Conservation (phyloP, 495 filamentous ascomycete genomes). For the Cetradonia linearis region DNA sequence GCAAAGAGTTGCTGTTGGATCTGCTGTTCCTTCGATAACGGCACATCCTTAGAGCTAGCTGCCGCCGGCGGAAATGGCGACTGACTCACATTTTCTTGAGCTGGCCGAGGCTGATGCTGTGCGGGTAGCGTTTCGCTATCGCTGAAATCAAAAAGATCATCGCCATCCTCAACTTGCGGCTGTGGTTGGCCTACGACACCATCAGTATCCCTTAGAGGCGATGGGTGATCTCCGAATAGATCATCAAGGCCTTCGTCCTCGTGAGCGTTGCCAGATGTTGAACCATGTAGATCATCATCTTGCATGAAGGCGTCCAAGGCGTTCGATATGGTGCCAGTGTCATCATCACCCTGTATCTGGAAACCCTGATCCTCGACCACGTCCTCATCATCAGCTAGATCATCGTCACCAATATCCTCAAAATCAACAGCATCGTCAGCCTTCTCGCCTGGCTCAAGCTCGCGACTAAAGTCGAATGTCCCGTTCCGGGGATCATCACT, state of each 20-base stretch:
- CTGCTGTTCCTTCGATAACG: conserved; percentile 26
- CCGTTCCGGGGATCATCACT: conserved; percentile 29
- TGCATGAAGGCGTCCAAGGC: conserved; percentile 14
- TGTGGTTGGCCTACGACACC: conserved; percentile 24
- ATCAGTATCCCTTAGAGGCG: conserved; percentile 37
- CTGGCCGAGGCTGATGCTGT: neutral
- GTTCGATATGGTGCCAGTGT: conserved; percentile 18
- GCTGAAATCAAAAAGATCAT: conserved; percentile 32
- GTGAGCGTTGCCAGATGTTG: conserved; percentile 23
- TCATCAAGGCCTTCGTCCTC: conserved; percentile 48
- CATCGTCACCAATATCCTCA: conserved; percentile 71
- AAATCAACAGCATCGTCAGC: conserved; percentile 77
- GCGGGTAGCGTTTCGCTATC: conserved; percentile 1
- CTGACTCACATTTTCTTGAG: neutral
- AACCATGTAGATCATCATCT: conserved; percentile 6
- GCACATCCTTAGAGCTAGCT: conserved; percentile 2
- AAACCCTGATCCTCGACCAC: conserved; percentile 21
- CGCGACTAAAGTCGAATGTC: conserved; percentile 37
- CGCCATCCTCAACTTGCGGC: conserved; percentile 31
- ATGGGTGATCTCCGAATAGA: conserved; percentile 36
- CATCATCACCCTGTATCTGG: conserved; percentile 10
- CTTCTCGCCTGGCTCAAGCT: conserved; percentile 57
- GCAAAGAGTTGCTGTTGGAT: conserved; percentile 44
- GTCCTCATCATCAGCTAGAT: conserved; percentile 58
- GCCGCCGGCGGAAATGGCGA: neutral